Evolutionary conservation across 2,329 filamentous ascomycete species (phyloP).

Genomic region (Seiridium unicorne): DNA sequence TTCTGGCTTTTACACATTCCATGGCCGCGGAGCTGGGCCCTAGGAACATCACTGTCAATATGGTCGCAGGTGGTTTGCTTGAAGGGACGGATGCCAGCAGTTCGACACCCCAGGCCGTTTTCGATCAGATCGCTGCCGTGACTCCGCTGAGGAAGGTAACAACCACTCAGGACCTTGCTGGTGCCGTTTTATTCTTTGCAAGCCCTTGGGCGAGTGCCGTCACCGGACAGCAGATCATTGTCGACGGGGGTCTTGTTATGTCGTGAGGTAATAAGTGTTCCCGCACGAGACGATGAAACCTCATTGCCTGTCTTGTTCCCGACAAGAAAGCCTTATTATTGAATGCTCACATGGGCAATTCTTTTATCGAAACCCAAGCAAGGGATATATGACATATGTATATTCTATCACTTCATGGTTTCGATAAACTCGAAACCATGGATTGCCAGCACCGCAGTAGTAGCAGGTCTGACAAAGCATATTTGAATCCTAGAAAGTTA

Average conservation of each 20-base stretch:
- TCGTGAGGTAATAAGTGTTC: not conserved
- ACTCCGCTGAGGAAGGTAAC: constrained; percentile 2
- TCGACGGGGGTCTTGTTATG: constrained; percentile 8
- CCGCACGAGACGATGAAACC: not conserved
- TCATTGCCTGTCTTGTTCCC: not conserved
- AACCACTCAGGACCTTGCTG: constrained; percentile 5
- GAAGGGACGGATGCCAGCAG: constrained; percentile 8
- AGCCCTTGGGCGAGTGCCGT: constrained; percentile 6
- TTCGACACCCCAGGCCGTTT: constrained; percentile 1
- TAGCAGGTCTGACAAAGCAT: too few relatives aligned
- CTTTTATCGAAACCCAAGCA: too few relatives aligned
- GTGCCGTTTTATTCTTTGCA: constrained; percentile 10
- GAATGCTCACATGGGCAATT: not conserved
- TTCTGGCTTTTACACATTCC: constrained; percentile 8
- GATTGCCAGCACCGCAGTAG: too few relatives aligned
- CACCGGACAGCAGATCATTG: constrained; percentile 9
- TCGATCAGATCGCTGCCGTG: constrained; percentile 7
- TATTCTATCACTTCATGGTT: too few relatives aligned
- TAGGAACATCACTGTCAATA: constrained; percentile 4
- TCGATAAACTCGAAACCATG: too few relatives aligned
- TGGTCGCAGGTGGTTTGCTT: constrained; percentile 8
- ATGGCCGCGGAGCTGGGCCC: constrained; percentile 8
- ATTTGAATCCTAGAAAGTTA: too few relatives aligned
- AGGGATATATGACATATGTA: too few relatives aligned
- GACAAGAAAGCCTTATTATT: not conserved